Evolutionary conservation across 768 basidiomycete species (phyloP).

Genomic region (Gloeopeniophorella convolvens): DNA sequence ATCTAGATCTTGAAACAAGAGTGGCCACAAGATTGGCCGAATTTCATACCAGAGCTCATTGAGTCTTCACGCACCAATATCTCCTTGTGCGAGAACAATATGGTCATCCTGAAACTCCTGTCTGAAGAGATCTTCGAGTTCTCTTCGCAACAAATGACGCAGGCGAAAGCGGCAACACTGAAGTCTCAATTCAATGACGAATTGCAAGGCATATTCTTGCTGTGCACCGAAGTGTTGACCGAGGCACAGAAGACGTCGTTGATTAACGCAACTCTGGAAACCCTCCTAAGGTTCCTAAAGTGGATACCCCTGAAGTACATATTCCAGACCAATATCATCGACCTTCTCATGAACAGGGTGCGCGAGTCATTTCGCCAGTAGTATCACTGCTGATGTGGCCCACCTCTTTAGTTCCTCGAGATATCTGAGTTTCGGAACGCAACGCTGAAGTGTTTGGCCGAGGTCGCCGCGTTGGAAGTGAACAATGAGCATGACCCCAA

Average conservation of each 20-base stretch:
- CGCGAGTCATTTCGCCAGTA: constrained; percentile 45
- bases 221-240: constrained; percentile 93
- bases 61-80: constrained; percentile 96
- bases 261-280: constrained; percentile 92
- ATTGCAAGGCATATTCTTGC: constrained; percentile 95
- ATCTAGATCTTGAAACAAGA: constrained; percentile 94
- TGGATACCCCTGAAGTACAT: constrained; percentile 99
- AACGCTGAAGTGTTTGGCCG: constrained; percentile 92
- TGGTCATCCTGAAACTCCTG: constrained; percentile 95
- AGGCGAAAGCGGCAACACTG: constrained; percentile 92
- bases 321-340: constrained; percentile 96
- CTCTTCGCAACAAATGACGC: constrained; percentile 97
- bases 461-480: constrained; percentile 91
- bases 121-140: constrained; percentile 99
- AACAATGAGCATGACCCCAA: constrained; percentile 96
- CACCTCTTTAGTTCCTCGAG: constrained; percentile 74
- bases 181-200: constrained; percentile 98
- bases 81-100: constrained; percentile 98
- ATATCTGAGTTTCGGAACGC: constrained; percentile 95
- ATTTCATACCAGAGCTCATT: constrained; percentile 93
- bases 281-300: constrained; percentile 90
- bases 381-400: constrained; percentile 8
- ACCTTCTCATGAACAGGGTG: constrained; percentile 84
- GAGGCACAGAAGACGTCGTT: constrained; percentile 92
- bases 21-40: constrained; percentile 99